Evolutionary conservation across 352 stramenopile species (phyloP), one percentile per base, ranked within the genome.

Genomic region (Globisporangium nagaii): DNA sequence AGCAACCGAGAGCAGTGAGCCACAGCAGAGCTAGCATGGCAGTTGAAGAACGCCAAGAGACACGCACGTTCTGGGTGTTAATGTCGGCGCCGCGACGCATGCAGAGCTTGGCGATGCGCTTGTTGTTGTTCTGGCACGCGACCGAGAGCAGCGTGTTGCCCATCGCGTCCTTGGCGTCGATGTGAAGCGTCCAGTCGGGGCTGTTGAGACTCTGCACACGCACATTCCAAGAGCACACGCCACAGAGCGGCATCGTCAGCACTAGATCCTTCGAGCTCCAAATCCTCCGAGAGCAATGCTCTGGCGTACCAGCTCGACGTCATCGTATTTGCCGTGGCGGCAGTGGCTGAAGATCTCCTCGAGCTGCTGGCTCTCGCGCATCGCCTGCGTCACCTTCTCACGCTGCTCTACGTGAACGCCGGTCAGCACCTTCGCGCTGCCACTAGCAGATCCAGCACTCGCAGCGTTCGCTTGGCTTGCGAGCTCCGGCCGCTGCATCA

Each of bases 51-150:
- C 8, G 8, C n/a, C 4, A 34, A 24, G 32, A 36, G 35, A 9
- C 12, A 65, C 71, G 43, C 75, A 88, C 83, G 64, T 98, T 98
- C 35, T 95, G 82, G 4, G 87, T 93, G 65, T 98, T 97, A 60
- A 98, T 84, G 35, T 97, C 86, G 30, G 93, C 91, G 15, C 89
- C 94, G 28, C 89, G 84, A 4, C 94, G 88, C 25, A 98, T 58
- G 62, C 85, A 96, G 7, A 98, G 77, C 75, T 98, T 98, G 35
- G 80, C 79, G 40, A 98, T 98, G 43, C 93, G 80, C 66, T 97
- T 97, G 73, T 97, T 97, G 65, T 95, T 96, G 77, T 98, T 98
- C 58, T 98, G 94, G 28, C 84, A 96, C 0, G 91, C 94, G 24
- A 98, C 74, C 30, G 87, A 93, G 11, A 98, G 70, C n/a, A 98